Percentiles rank a stretch among this genome's conserved stretches.
phyloP scores from a whole-genome alignment of 345 rosid species.

The Eucalyptus erythrocorys region DNA sequence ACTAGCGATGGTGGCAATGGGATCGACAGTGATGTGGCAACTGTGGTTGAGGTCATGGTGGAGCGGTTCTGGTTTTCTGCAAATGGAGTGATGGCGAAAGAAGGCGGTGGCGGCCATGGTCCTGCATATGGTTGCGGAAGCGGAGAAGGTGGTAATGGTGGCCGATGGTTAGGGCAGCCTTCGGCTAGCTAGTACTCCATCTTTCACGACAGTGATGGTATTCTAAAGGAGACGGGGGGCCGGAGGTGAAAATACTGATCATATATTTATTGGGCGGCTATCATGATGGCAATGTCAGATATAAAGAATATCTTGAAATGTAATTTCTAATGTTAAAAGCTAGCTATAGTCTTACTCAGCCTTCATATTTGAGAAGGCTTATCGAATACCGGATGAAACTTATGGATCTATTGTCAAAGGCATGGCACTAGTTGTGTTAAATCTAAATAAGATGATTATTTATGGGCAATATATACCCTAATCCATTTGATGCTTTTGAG shows the following conservation, averaged over 20 bases:
- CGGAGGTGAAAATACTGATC: background rate
- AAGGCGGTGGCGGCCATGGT: background rate
- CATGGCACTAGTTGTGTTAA: background rate
- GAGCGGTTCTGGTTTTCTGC: background rate
- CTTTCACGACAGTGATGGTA: background rate
- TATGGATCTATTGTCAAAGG: background rate
- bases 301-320: background rate
- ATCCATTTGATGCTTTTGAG: background rate
- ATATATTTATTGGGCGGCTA: background rate
- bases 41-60: background rate
- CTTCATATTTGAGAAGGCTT: background rate
- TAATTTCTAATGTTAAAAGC: background rate
- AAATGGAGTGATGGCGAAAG: background rate
- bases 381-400: background rate
- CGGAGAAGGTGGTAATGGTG: background rate
- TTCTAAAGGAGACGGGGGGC: background rate
- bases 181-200: background rate
- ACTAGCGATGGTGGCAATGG: background rate
- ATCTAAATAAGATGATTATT: background rate
- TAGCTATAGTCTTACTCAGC: background rate
- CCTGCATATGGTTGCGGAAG: background rate
- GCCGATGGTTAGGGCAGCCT: background rate
- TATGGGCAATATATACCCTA: background rate
- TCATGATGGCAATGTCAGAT: background rate
- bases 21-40: background rate